A percentile compares a stretch with the other conserved stretches of the same genome.
These are phyloP conservation scores for Mucor mucedo DNA, from an alignment of 371 early-diverging fungal genomes.

Conservation along the genomic window DNA sequence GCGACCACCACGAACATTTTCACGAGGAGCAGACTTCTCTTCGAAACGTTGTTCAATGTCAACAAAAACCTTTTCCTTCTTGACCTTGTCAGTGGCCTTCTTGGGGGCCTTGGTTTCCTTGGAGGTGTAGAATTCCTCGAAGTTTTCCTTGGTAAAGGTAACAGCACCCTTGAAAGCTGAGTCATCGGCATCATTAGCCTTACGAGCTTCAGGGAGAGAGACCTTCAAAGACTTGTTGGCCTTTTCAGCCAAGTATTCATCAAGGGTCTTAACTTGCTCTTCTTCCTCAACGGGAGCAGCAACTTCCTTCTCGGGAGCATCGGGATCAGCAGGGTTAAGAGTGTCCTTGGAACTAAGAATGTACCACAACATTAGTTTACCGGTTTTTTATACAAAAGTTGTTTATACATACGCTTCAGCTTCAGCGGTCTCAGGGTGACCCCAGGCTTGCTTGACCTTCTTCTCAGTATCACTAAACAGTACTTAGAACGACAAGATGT, in stretches of 20 bases:
- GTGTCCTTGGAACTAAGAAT: slow-evolving; percentile 33
- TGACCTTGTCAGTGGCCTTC: slow-evolving; percentile 50
- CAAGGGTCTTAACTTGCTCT: slow-evolving; percentile 76
- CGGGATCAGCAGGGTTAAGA: slow-evolving; percentile 43
- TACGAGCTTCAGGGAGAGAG: slow-evolving; percentile 66
- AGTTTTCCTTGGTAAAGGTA: slow-evolving; percentile 70
- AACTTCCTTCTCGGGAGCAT: slow-evolving; percentile 49
- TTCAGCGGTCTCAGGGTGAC: slow-evolving; percentile 59
- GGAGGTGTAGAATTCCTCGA: slow-evolving; percentile 64
- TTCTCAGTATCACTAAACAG: slow-evolving; percentile 72
- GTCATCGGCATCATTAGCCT: slow-evolving; percentile 82
- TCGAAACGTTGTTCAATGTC: slow-evolving; percentile 58
- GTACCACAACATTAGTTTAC: background rate
- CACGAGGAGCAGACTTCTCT: slow-evolving; percentile 46
- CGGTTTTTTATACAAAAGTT: background rate
- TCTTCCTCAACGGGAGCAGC: slow-evolving; percentile 63
- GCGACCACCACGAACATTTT: slow-evolving; percentile 35
- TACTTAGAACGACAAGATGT: background rate
- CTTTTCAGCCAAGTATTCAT: slow-evolving; percentile 79
- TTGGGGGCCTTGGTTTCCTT: slow-evolving; percentile 57
- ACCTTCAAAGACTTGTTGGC: slow-evolving; percentile 70
- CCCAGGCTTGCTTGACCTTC: slow-evolving; percentile 86
- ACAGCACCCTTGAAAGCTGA: slow-evolving; percentile 78
- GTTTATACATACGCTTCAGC: slow-evolving; percentile 32
- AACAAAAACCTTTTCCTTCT: slow-evolving; percentile 65